Percentiles rank a stretch among this genome's conserved stretches.
phyloP scores from a whole-genome alignment of 257 asterid species.

The Petunia axillaris region DNA sequence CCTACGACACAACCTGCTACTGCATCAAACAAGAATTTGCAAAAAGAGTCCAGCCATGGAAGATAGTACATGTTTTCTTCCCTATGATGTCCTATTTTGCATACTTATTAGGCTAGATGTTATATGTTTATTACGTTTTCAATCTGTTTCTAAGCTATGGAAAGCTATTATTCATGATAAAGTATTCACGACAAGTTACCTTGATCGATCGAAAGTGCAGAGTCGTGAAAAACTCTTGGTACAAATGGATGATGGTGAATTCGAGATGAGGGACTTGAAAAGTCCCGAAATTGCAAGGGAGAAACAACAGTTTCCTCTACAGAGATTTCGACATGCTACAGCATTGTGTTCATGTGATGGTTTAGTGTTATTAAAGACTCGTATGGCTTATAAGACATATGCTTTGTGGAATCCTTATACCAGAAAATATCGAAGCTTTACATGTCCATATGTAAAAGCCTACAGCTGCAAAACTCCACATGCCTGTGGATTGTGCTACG shows the following conservation, averaged over 20 bases:
- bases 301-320: neutral
- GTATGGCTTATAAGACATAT: neutral
- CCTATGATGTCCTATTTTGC: neutral
- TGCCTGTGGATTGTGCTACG: neutral
- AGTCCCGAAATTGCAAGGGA: neutral
- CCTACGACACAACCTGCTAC: neutral
- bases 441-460: neutral
- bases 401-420: constrained; percentile 15
- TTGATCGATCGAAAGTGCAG: neutral
- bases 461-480: neutral
- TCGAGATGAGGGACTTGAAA: neutral
- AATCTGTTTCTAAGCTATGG: neutral
- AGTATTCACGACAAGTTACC: neutral
- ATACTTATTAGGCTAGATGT: neutral
- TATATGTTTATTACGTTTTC: neutral
- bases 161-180: neutral
- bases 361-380: neutral
- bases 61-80: neutral
- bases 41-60: neutral
- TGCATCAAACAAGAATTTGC: neutral
- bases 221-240: neutral
- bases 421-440: neutral
- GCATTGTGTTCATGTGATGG: constrained; percentile 7
- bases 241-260: neutral
- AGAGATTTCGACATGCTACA: neutral